Evolutionary conservation across 2,329 filamentous ascomycete species (phyloP).

Genomic region (Ophiostoma novo-ulmi): DNA sequence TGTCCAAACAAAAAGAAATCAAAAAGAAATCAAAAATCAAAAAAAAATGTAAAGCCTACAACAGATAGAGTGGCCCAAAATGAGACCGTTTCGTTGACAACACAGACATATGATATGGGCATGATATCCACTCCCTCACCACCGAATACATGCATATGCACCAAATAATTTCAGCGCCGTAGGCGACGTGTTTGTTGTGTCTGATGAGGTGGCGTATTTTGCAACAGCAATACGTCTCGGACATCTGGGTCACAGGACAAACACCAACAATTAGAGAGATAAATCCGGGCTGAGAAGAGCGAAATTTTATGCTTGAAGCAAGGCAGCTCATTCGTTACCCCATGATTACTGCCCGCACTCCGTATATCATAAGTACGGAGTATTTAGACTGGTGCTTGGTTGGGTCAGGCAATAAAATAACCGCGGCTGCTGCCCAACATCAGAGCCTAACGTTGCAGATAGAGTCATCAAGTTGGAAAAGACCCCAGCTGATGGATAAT

Average conservation of each 20-base stretch:
- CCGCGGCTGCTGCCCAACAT: constrained; percentile 3
- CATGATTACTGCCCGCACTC: neutral
- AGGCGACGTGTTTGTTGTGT: neutral
- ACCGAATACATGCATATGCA: neutral
- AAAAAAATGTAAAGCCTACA: neutral
- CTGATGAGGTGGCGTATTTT: no score
- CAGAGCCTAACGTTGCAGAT: constrained; percentile 7
- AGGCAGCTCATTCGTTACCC: no score
- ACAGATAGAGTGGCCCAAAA: neutral
- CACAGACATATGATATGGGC: neutral
- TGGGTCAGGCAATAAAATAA: neutral
- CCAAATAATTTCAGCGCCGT: neutral
- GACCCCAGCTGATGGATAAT: neutral
- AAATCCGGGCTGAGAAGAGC: neutral
- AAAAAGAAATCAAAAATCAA: neutral
- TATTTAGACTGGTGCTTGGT: neutral
- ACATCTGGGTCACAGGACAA: neutral
- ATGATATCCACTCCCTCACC: neutral
- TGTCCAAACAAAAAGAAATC: no score
- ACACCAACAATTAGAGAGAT: neutral
- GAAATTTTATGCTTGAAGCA: neutral
- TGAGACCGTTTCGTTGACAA: neutral
- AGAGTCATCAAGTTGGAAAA: neutral
- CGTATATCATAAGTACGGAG: neutral
- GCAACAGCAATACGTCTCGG: neutral